A percentile compares a stretch with the other conserved stretches of the same genome.
phyloP scores from a whole-genome alignment of 2,329 filamentous ascomycete genomes.

The Thelonectria blattea region DNA sequence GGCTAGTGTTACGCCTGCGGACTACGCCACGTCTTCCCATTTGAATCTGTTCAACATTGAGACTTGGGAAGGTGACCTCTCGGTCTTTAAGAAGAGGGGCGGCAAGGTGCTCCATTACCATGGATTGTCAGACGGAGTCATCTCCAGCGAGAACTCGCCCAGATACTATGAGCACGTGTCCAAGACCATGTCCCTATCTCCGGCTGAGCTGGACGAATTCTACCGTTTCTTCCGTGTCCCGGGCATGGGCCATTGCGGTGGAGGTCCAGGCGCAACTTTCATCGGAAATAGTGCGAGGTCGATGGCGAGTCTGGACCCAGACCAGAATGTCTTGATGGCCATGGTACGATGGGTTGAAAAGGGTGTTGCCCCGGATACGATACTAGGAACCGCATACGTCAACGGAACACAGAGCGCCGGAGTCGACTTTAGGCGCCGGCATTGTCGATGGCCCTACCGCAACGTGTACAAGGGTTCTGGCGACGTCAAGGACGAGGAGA shows the following conservation, averaged over 20 bases:
- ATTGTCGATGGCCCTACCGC: constrained; percentile 45
- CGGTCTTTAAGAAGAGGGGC: constrained; percentile 45
- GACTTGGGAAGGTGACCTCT: constrained; percentile 46
- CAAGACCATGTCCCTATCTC: constrained; percentile 37
- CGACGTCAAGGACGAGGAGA: constrained; percentile 34
- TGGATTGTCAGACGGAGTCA: constrained; percentile 49
- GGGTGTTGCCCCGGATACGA: constrained; percentile 47
- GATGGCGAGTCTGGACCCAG: constrained; percentile 37
- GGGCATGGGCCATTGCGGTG: constrained; percentile 54
- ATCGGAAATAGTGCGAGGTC: constrained; percentile 36
- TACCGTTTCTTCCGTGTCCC: constrained; percentile 60
- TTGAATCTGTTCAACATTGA: constrained; percentile 35
- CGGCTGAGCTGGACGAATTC: constrained; percentile 49
- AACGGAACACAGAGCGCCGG: constrained; percentile 28
- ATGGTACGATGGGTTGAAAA: constrained; percentile 56
- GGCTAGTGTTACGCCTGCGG: constrained; percentile 38
- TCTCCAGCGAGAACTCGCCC: constrained; percentile 42
- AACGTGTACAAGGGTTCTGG: constrained; percentile 41
- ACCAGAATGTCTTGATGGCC: constrained; percentile 53
- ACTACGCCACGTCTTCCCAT: constrained; percentile 41
- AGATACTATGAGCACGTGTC: constrained; percentile 32
- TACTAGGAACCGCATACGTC: constrained; percentile 43
- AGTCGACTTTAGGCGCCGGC: constrained; percentile 41
- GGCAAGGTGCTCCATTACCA: constrained; percentile 54
- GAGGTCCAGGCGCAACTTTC: constrained; percentile 50